Conservation (phyloP, 371 early-diverging fungal genomes). For the Mucor indicus region DNA sequence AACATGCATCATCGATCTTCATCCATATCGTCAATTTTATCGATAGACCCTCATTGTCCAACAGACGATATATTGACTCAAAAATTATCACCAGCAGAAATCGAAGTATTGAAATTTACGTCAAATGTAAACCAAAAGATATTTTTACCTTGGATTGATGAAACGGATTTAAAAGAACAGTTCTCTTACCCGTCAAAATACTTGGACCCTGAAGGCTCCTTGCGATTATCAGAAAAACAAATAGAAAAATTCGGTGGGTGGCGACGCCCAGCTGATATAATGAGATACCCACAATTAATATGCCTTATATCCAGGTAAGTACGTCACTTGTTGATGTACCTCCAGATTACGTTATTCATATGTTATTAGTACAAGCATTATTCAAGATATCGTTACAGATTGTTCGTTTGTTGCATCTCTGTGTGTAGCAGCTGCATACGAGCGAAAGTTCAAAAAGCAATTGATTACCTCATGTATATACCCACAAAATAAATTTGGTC, state of each 20-base stretch:
- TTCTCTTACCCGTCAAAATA: slow-evolving; percentile 49
- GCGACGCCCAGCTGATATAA: slow-evolving; percentile 77
- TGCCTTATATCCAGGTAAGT: slow-evolving; percentile 55
- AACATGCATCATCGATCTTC: slow-evolving; percentile 15
- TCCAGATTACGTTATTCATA: too few relatives aligned
- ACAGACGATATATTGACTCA: slow-evolving; percentile 23
- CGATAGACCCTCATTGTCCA: slow-evolving; percentile 6
- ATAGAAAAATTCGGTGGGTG: slow-evolving; percentile 71
- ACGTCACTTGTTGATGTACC: background rate
- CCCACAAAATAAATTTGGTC: slow-evolving; percentile 74
- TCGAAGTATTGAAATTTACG: slow-evolving; percentile 61
- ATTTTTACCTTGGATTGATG: slow-evolving; percentile 76
- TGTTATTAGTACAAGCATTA: slow-evolving; percentile 41
- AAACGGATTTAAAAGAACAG: slow-evolving; percentile 59
- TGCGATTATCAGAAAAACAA: slow-evolving; percentile 76
- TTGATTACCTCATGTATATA: slow-evolving; percentile 84
- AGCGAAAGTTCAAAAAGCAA: slow-evolving; percentile 70
- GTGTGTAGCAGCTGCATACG: slow-evolving; percentile 85
- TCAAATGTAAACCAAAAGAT: slow-evolving; percentile 70
- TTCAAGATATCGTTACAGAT: slow-evolving; percentile 88
- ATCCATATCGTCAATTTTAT: slow-evolving; percentile 6
- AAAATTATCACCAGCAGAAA: slow-evolving; percentile 44
- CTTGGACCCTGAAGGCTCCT: slow-evolving; percentile 72
- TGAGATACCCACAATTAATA: slow-evolving; percentile 65
- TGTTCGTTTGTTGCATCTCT: slow-evolving; percentile 93